These are phyloP conservation scores for Zelonia costaricensis DNA, from an alignment of 208 protist genomes.

Conservation along the genomic window DNA sequence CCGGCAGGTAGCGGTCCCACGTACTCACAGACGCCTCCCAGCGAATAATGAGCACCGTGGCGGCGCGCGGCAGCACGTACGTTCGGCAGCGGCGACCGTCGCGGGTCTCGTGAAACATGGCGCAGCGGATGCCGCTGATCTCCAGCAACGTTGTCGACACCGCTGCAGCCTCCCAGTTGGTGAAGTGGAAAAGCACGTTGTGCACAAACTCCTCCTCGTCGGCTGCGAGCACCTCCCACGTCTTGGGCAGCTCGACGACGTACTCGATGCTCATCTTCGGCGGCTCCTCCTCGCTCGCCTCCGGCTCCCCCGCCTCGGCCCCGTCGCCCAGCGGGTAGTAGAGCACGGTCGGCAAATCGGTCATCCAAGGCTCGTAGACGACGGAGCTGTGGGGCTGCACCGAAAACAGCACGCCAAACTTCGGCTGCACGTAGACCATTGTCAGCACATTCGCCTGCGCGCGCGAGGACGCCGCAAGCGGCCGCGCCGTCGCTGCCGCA, in stretches of 20 bases:
- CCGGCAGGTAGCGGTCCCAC: constrained; percentile 41
- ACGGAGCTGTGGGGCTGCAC: constrained; percentile 36
- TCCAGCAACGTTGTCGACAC: constrained; percentile 35
- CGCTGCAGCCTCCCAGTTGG: constrained; percentile 36
- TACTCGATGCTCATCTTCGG: constrained; percentile 34
- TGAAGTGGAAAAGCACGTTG: constrained; percentile 68
- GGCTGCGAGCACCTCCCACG: constrained; percentile 40
- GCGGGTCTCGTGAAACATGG: constrained; percentile 50
- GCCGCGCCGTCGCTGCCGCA: constrained; percentile 5
- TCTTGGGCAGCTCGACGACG: constrained; percentile 37
- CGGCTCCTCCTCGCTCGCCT: constrained; percentile 2
- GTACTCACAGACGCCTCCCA: constrained; percentile 44
- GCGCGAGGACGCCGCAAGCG: constrained; percentile 8
- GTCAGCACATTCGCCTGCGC: constrained; percentile 20
- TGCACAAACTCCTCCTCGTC: constrained; percentile 60
- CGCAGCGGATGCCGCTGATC: constrained; percentile 44
- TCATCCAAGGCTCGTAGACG: constrained; percentile 51
- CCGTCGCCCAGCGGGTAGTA: constrained; percentile 60
- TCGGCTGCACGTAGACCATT: constrained; percentile 43
- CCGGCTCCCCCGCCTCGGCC: background rate
- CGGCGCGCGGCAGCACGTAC: constrained; percentile 45
- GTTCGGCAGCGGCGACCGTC: constrained; percentile 51
- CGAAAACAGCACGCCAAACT: constrained; percentile 54
- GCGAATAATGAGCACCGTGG: constrained; percentile 47
- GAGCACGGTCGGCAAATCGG: constrained; percentile 35